Evolutionary conservation across 1,284 basidiomycete species (phyloP).

Genomic region (Ustilago cynodontis): DNA sequence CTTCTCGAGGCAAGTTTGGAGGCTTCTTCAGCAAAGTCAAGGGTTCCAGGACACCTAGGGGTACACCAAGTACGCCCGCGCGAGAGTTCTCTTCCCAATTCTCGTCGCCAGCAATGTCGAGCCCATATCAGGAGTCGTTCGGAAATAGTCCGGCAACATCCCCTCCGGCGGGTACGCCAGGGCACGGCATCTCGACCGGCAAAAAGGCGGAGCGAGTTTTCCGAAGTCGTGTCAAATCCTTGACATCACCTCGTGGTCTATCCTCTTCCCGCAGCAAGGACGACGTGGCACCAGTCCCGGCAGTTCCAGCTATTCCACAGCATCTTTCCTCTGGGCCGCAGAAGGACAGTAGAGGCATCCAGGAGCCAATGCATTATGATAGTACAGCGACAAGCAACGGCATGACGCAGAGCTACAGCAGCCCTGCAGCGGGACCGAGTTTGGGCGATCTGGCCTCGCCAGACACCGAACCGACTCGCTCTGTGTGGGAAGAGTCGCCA

Average conservation of each 20-base stretch:
- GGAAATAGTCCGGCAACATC: conserved; percentile 1
- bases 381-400: not conserved
- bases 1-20: conserved; percentile 22
- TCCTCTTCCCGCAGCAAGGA: conserved; percentile 32
- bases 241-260: conserved; percentile 28
- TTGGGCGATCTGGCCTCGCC: conserved; percentile 14
- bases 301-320: conserved; percentile 27
- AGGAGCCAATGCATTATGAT: not conserved
- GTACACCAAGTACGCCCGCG: conserved; percentile 13
- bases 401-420: not conserved
- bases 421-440: not conserved
- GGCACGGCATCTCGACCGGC: not conserved
- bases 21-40: conserved; percentile 35
- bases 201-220: conserved; percentile 26
- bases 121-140: not conserved
- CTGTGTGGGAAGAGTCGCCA: conserved; percentile 37
- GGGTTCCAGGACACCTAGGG: conserved; percentile 26
- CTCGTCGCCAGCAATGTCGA: conserved; percentile 1
- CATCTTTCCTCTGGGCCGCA: conserved; percentile 4
- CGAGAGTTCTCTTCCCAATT: conserved; percentile 1
- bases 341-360: not conserved
- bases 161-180: conserved; percentile 1
- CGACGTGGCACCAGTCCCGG: conserved; percentile 8
- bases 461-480: conserved; percentile 12
- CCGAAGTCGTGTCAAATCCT: conserved; percentile 35